Evolutionary conservation across 257 asterid species (phyloP).

Genomic region (Coffea canephora): DNA sequence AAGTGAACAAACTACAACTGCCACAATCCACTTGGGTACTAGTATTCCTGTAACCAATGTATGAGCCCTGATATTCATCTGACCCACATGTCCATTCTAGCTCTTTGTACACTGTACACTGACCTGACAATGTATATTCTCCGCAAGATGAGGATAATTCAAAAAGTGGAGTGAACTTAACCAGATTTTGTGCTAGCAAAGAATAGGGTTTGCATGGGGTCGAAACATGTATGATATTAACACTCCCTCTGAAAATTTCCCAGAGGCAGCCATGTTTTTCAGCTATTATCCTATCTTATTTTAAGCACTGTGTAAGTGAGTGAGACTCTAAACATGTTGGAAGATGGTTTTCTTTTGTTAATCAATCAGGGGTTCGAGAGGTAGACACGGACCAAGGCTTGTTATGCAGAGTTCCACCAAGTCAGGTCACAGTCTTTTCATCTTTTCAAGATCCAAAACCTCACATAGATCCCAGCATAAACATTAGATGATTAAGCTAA

Average conservation of each 20-base stretch:
- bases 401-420: neutral
- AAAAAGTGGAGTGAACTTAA: neutral
- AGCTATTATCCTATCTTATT: neutral
- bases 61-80: neutral
- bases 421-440: slow-evolving; percentile 1
- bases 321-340: neutral
- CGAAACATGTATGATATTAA: too few species aligned
- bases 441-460: neutral
- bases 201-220: too few species aligned
- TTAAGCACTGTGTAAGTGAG: neutral
- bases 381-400: neutral
- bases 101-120: neutral
- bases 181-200: neutral
- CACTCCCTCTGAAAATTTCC: neutral
- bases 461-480: neutral
- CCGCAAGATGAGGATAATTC: neutral
- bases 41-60: neutral
- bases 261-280: neutral
- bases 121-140: neutral
- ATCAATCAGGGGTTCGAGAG: neutral
- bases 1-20: neutral
- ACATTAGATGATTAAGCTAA: neutral
- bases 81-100: neutral
- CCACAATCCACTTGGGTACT: neutral
- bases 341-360: neutral